Evolutionary conservation across 1,284 basidiomycete genomes (phyloP).

Genomic region (Malassezia cuniculi): DNA sequence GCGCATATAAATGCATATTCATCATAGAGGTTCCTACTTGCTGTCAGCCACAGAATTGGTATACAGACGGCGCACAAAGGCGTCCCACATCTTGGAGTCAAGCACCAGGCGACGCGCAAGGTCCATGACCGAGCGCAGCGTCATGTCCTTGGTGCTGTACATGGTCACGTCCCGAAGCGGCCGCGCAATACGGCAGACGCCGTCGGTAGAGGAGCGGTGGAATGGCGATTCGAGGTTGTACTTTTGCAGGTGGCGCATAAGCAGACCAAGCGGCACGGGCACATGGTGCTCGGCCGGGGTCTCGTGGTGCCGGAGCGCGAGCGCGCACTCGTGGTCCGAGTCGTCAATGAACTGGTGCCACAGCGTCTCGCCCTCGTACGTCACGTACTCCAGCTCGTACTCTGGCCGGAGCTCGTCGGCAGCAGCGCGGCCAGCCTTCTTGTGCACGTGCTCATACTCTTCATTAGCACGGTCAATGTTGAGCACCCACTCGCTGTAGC

Average conservation of each 20-base stretch:
- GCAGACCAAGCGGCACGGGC: conserved; percentile 54
- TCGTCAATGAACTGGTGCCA: conserved; percentile 25
- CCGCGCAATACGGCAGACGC: neutral
- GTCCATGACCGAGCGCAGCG: conserved; percentile 62
- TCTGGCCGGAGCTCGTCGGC: conserved; percentile 17
- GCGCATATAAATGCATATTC: no score
- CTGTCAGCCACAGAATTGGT: conserved; percentile 2
- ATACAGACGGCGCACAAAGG: conserved; percentile 60
- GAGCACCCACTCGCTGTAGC: conserved; percentile 71
- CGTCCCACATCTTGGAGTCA: conserved; percentile 55
- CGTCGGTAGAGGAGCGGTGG: conserved; percentile 41
- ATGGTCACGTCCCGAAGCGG: conserved; percentile 50
- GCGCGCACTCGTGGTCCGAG: neutral
- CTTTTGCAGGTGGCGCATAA: conserved; percentile 49
- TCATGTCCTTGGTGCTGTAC: conserved; percentile 59
- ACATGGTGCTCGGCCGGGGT: conserved; percentile 13
- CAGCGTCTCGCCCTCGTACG: conserved; percentile 26
- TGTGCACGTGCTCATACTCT: conserved; percentile 36
- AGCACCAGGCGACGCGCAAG: conserved; percentile 56
- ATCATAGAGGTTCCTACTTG: no score
- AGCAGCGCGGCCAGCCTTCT: conserved; percentile 2
- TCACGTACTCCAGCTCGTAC: conserved; percentile 38
- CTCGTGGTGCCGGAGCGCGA: neutral
- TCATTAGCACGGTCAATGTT: conserved; percentile 54
- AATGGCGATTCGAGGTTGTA: conserved; percentile 15